phyloP scores from a whole-genome alignment of 768 basidiomycete genomes.

The Lentinus brumalis region DNA sequence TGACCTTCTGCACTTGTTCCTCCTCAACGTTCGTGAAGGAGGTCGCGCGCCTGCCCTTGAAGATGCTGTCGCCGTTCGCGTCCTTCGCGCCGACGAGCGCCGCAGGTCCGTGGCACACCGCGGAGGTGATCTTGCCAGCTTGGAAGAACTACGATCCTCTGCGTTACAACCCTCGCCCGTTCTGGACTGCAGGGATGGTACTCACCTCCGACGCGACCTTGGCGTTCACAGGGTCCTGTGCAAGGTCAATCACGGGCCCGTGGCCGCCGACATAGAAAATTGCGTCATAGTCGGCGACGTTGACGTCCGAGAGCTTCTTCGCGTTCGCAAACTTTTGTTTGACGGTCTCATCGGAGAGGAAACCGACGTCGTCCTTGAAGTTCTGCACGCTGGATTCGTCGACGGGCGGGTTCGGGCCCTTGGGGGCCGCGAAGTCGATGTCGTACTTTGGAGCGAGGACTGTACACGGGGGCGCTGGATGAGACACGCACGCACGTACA shows the following conservation, averaged over 20 bases:
- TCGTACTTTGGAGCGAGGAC: constrained; percentile 39
- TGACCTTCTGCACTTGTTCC: constrained; percentile 42
- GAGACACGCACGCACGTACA: not conserved
- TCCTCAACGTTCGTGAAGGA: constrained; percentile 79
- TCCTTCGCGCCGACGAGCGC: constrained; percentile 62
- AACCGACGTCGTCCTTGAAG: constrained; percentile 60
- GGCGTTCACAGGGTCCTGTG: constrained; percentile 55
- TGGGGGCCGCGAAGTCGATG: constrained; percentile 47
- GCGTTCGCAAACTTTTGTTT: constrained; percentile 54
- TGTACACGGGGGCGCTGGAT: constrained; percentile 1
- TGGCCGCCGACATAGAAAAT: constrained; percentile 83
- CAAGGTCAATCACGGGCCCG: constrained; percentile 74
- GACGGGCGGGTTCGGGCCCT: constrained; percentile 67
- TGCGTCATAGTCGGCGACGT: constrained; percentile 63
- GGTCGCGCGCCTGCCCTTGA: constrained; percentile 57
- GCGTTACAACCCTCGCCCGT: not conserved
- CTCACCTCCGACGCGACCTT: constrained; percentile 57
- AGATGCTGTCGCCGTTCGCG: constrained; percentile 61
- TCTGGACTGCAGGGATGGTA: not conserved
- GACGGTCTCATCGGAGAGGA: constrained; percentile 57
- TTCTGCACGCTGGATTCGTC: constrained; percentile 55
- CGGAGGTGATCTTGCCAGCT: constrained; percentile 63
- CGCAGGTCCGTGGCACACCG: constrained; percentile 84
- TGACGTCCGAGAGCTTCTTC: constrained; percentile 62
- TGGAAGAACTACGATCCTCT: constrained; percentile 58